These are phyloP conservation scores for Lodderomyces orthopsilosis DNA, from an alignment of 1,139 yeast species.

Conservation along the genomic window DNA sequence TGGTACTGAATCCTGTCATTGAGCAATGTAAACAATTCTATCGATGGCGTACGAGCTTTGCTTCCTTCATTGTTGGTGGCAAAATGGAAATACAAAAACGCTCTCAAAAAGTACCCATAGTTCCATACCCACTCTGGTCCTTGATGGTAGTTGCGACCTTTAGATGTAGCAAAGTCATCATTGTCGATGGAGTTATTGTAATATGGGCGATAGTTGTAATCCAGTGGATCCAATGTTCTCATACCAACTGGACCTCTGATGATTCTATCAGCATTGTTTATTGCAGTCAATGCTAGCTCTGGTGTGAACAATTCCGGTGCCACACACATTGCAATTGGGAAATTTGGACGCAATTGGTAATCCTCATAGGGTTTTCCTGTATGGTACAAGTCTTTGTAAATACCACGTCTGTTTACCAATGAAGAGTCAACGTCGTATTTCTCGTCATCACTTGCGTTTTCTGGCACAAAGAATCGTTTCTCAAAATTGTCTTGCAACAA, in stretches of 20 bases:
- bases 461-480: constrained; percentile 71
- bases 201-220: constrained; percentile 86
- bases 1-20: constrained; percentile 62
- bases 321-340: constrained; percentile 86
- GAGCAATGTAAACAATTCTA: constrained; percentile 18
- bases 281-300: constrained; percentile 58
- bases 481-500: constrained; percentile 74
- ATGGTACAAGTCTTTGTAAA: constrained; percentile 80
- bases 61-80: neutral
- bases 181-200: constrained; percentile 79
- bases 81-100: constrained; percentile 59
- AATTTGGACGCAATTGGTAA: constrained; percentile 89
- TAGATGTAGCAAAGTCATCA: constrained; percentile 85
- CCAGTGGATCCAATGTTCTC: constrained; percentile 89
- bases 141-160: constrained; percentile 96
- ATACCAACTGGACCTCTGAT: constrained; percentile 90
- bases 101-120: constrained; percentile 81
- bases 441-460: constrained; percentile 48
- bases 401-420: constrained; percentile 84
- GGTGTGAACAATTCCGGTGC: constrained; percentile 87
- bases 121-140: constrained; percentile 99
- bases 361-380: constrained; percentile 90
- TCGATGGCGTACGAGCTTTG: constrained; percentile 6
- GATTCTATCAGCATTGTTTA: constrained; percentile 65
- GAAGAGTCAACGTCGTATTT: constrained; percentile 58